Base-by-base conservation (phyloP, 805 yeast species). In the Zygosaccharomyces kombuchaensis region DNA sequence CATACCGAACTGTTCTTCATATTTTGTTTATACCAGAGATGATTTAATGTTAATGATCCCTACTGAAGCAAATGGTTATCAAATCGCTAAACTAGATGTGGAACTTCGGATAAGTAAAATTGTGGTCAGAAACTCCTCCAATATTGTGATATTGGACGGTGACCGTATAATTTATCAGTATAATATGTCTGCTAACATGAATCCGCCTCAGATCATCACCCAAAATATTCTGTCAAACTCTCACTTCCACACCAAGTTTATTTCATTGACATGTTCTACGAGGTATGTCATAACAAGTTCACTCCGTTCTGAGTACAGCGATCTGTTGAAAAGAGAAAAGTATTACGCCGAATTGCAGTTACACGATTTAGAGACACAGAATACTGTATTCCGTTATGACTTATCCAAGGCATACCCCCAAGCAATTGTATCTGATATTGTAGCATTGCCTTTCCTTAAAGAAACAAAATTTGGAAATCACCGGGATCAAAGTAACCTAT, bases 341-440 rank as follows among this genome's bases (percentile, higher is more conserved):
- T 27, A 40, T 25, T 42, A 36, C 26, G 35, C 53, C 23, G 40
- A 50, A 22, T 14, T 54, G 9, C 54, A 46, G 19, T 40, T 55
- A 4, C 51, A 46, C 48, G 60, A 59, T 47, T 22, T 53, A 16
- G 37, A 48, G 10, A 27, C 35, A 9, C 40, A 40, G 13, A 19
- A 36, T 9, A 40, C 53, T 7, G 44, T 46, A 5, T 36, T 19
- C 3, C 46, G 31, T 1, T 48, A 41, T 36, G 46, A 49, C n/a
- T 38, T 54, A n/a, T 40, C 59, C 4, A 13, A 44, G n/a, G 17
- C 37, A 6, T 57, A 47, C 47, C 58, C 59, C 8, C 53, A 58
- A 29, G 54, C 59, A 6, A 40, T 42, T 6, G 38, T 60, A 4
- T 40, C 60, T 2, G 60, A 59, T 45, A 50, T 62, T 2, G 43